Percentiles rank a stretch among this genome's conserved stretches.
Evolutionary conservation across 139 green algal genomes (phyloP).

Genomic region (Volvox africanus): DNA sequence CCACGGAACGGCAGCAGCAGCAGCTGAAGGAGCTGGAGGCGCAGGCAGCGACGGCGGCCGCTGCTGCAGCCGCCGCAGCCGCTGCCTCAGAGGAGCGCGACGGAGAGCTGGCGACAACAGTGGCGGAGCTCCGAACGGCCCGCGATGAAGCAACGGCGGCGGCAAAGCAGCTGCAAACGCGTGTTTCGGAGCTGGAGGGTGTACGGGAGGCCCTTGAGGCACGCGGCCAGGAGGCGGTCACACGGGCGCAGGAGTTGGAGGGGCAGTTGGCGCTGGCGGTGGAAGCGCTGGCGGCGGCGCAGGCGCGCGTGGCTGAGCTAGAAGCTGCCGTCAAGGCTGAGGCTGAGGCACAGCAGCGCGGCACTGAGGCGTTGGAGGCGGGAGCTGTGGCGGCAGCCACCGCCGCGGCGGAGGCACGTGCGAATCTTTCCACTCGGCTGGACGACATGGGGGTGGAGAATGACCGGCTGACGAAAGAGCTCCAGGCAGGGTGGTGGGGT

Average conservation of each 20-base stretch:
- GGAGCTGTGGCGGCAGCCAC: background rate
- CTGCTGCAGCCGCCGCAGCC: background rate
- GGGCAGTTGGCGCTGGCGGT: background rate
- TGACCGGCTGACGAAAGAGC: constrained; percentile 3
- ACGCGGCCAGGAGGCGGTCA: background rate
- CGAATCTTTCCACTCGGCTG: background rate
- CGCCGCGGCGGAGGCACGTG: background rate
- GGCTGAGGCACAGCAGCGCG: background rate
- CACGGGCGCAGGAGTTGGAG: background rate
- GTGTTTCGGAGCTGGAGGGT: constrained; percentile 11
- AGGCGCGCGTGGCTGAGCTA: constrained; percentile 28
- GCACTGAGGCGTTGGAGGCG: background rate
- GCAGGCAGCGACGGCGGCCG: background rate
- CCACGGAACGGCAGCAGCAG: background rate
- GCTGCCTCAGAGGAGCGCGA: background rate
- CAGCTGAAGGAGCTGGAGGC: background rate
- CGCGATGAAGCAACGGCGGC: background rate
- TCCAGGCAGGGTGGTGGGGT: constrained; percentile 3
- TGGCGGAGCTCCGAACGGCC: background rate
- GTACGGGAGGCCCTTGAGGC: background rate
- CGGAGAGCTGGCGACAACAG: background rate
- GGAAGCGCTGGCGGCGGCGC: background rate
- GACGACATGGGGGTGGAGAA: background rate
- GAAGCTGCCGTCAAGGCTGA: background rate
- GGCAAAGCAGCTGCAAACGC: background rate